Conservation (phyloP, 1,284 basidiomycete genomes). For the Heterobasidion occidentale region DNA sequence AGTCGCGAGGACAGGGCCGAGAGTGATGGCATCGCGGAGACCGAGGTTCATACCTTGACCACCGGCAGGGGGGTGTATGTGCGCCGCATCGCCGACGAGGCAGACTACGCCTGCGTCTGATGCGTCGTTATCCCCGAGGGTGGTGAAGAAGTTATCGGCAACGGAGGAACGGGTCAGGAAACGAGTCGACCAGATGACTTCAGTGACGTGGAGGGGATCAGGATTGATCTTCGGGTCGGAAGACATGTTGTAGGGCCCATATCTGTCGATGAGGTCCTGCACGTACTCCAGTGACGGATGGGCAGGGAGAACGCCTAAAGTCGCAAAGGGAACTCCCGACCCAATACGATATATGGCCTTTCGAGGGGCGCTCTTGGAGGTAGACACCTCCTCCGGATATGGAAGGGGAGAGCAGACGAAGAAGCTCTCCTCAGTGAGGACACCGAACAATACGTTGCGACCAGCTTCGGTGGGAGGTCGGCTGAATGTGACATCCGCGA, state of each 20-base stretch:
- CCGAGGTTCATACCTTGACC: slow-evolving; percentile 44
- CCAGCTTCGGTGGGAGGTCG: slow-evolving; percentile 7
- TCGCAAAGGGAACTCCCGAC: slow-evolving; percentile 21
- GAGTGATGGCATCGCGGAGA: slow-evolving; percentile 30
- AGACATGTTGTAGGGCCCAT: slow-evolving; percentile 20
- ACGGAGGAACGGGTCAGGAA: slow-evolving; percentile 31
- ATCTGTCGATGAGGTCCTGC: slow-evolving; percentile 27
- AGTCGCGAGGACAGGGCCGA: slow-evolving; percentile 21
- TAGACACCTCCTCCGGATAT: slow-evolving; percentile 11
- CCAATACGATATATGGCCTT: slow-evolving; percentile 24
- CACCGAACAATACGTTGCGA: slow-evolving; percentile 11
- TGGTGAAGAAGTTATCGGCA: slow-evolving; percentile 5
- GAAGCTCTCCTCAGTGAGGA: slow-evolving; percentile 16
- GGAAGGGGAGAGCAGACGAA: slow-evolving; percentile 23
- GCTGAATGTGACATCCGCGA: slow-evolving; percentile 24
- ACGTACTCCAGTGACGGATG: slow-evolving; percentile 25
- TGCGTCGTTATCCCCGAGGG: neutral
- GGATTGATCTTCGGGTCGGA: slow-evolving; percentile 6
- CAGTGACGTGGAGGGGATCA: neutral
- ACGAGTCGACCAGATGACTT: slow-evolving; percentile 28
- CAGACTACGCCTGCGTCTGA: slow-evolving; percentile 16
- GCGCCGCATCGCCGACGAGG: slow-evolving; percentile 36
- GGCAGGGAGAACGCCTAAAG: slow-evolving; percentile 22
- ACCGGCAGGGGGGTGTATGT: slow-evolving; percentile 36
- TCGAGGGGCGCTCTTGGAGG: slow-evolving; percentile 3